A percentile compares a stretch with the other conserved stretches of the same genome.
Evolutionary conservation across 768 basidiomycete genomes (phyloP).

Genomic region (Nidularia pulvinata): DNA sequence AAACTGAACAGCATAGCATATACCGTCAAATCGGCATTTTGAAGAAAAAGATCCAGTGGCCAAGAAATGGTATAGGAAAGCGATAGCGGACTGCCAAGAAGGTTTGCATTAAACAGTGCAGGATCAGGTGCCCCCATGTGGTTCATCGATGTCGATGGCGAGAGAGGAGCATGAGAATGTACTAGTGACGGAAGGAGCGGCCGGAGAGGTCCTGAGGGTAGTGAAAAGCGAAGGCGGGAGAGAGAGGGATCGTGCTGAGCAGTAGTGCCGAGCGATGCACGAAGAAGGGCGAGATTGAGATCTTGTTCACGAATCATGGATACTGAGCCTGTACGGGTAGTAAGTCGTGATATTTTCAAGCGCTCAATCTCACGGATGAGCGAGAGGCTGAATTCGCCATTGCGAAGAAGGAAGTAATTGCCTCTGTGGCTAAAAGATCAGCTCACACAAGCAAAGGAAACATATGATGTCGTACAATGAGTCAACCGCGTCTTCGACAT

Average conservation of each 20-base stretch:
- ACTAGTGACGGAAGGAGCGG: conserved; percentile 79
- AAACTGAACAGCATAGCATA: conserved; percentile 84
- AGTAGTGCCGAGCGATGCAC: conserved; percentile 86
- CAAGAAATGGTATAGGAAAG: conserved; percentile 76
- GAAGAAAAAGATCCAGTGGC: conserved; percentile 91
- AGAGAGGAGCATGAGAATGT: conserved; percentile 27
- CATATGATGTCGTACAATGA: conserved; percentile 59
- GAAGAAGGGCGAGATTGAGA: conserved; percentile 81
- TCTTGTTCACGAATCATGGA: conserved; percentile 92
- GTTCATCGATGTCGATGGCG: conserved; percentile 30
- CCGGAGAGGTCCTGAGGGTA: conserved; percentile 81
- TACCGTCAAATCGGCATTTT: conserved; percentile 67
- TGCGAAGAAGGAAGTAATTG: conserved; percentile 85
- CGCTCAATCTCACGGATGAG: conserved; percentile 88
- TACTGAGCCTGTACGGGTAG: conserved; percentile 57
- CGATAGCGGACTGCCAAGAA: conserved; percentile 77
- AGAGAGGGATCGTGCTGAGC: conserved; percentile 87
- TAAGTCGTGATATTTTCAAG: conserved; percentile 78
- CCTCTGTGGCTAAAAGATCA: conserved; percentile 47
- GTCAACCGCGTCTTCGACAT: conserved; percentile 83
- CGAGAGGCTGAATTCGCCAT: conserved; percentile 85
- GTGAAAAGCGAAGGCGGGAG: conserved; percentile 67
- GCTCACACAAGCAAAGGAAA: conserved; percentile 2
- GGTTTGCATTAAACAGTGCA: conserved; percentile 66
- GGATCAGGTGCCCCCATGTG: conserved; percentile 25